Evolutionary conservation across 2,329 filamentous ascomycete species (phyloP), one percentile per base, ranked within the genome.

Genomic region (Juglanconis juglandina): DNA sequence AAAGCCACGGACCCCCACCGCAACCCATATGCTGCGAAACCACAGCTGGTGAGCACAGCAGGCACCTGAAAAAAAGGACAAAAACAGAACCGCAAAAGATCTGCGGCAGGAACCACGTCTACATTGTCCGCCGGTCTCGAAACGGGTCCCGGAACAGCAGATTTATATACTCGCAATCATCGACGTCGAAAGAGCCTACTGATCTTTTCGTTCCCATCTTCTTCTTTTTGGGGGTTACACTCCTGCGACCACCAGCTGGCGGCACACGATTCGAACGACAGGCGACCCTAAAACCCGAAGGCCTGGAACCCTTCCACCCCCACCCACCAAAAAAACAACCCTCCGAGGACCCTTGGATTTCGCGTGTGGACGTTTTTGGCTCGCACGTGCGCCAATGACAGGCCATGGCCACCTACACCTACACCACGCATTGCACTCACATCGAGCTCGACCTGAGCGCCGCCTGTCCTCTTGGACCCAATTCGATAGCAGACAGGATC

Each of bases 401-500:
- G 44, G 52, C 35, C 42, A 63, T 63, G 61, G 61, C 61, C 39
- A 63, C 61, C 47, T 57, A 56, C 35, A 63, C 61, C 13, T 59
- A 60, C 17, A 14, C 55, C 24, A 47, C 48, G 46, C 32, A 7
- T 39, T 58, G 54, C 61, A 63, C 61, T 34, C 61, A 63, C 47
- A 58, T 63, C 66, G 79, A 82, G 75, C 77, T 83, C 65, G 77
- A 83, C 66, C 70, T 84, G 66, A 78, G 78, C 64, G 58, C 58
- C 53, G 72, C 75, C 58, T 79, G 75, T 63, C 73, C 78, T 59
- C 55, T 56, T 32, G 53, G 55, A 9, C 73, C 77, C 49, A 77
- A 75, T 65, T 79, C 79, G 53, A 76, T 85, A 65, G 78, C 79
- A 58, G 80, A 84, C 70, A 78, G 77, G 66, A 78, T 86, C 72